A percentile compares a stretch with the other conserved stretches of the same genome.
These are phyloP conservation scores for Spathaspora girioi DNA, from an alignment of 805 yeast genomes.

Conservation along the genomic window DNA sequence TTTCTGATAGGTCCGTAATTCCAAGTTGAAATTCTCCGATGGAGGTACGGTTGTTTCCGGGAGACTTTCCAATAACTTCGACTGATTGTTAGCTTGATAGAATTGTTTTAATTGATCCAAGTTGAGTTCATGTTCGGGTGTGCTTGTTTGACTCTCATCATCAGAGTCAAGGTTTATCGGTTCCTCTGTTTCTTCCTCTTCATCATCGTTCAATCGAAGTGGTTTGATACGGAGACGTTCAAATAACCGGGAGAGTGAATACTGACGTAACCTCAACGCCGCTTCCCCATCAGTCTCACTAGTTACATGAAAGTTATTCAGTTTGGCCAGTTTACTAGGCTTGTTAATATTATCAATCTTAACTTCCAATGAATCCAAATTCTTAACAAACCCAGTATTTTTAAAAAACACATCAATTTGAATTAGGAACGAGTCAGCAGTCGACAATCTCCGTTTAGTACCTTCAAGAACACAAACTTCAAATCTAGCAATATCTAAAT, in stretches of 20 bases:
- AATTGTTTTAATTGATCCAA: slow-evolving; percentile 73
- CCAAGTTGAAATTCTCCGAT: slow-evolving; percentile 46
- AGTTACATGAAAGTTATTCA: slow-evolving; percentile 20
- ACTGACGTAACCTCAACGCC: slow-evolving; percentile 48
- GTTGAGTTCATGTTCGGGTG: slow-evolving; percentile 28
- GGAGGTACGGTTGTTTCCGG: slow-evolving; percentile 62
- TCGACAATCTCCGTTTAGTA: slow-evolving; percentile 49
- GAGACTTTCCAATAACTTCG: slow-evolving; percentile 49
- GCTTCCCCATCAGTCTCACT: slow-evolving; percentile 55
- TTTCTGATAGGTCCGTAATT: slow-evolving; percentile 72
- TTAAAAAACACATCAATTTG: slow-evolving; percentile 65
- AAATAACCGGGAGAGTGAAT: slow-evolving; percentile 54
- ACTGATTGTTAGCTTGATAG: slow-evolving; percentile 68
- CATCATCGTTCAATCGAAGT: slow-evolving; percentile 11
- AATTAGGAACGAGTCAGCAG: slow-evolving; percentile 74
- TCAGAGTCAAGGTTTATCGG: slow-evolving; percentile 4
- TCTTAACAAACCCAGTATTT: slow-evolving; percentile 29
- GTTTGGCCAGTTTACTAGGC: slow-evolving; percentile 1
- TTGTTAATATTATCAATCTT: background rate
- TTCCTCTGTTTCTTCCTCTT: slow-evolving; percentile 8
- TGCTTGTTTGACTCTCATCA: slow-evolving; percentile 23
- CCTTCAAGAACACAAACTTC: slow-evolving; percentile 57
- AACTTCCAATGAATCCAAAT: slow-evolving; percentile 6
- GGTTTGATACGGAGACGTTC: slow-evolving; percentile 41
- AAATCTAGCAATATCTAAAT: slow-evolving; percentile 49